These are phyloP conservation scores for Albophoma yamanashiensis DNA, from an alignment of 2,329 filamentous ascomycete genomes.

Conservation along the genomic window DNA sequence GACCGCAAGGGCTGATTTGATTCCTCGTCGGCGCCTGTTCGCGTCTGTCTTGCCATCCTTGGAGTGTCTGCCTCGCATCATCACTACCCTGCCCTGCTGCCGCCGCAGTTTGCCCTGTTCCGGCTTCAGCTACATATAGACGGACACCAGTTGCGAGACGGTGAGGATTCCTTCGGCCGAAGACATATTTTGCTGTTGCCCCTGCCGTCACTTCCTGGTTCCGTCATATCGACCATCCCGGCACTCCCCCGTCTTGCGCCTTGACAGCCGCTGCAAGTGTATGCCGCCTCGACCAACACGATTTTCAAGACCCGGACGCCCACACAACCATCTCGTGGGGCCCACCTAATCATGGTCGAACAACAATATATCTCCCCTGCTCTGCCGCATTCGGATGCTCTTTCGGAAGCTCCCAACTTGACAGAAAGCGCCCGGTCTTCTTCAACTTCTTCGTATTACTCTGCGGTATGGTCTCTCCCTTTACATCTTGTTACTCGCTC, in stretches of 20 bases:
- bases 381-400: slow-evolving; percentile 19
- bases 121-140: background rate
- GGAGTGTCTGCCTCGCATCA: background rate
- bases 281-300: background rate
- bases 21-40: background rate
- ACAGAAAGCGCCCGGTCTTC: slow-evolving; percentile 14
- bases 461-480: slow-evolving; percentile 15
- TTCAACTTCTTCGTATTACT: slow-evolving; percentile 17
- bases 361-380: slow-evolving; percentile 21
- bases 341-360: slow-evolving; percentile 22
- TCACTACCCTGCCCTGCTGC: background rate
- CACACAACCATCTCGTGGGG: slow-evolving; percentile 1
- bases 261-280: slow-evolving; percentile 1
- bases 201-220: slow-evolving; percentile 7
- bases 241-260: slow-evolving; percentile 4
- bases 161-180: background rate
- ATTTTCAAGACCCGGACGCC: background rate
- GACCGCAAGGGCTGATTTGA: slow-evolving; percentile 18
- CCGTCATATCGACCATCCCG: slow-evolving; percentile 1
- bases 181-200: background rate
- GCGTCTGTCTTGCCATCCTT: background rate
- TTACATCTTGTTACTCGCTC: background rate
- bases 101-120: background rate
- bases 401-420: slow-evolving; percentile 16
- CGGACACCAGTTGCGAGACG: background rate